Base-by-base conservation (phyloP, 1,139 yeast genomes). In the Meyerozyma smithsonii region DNA sequence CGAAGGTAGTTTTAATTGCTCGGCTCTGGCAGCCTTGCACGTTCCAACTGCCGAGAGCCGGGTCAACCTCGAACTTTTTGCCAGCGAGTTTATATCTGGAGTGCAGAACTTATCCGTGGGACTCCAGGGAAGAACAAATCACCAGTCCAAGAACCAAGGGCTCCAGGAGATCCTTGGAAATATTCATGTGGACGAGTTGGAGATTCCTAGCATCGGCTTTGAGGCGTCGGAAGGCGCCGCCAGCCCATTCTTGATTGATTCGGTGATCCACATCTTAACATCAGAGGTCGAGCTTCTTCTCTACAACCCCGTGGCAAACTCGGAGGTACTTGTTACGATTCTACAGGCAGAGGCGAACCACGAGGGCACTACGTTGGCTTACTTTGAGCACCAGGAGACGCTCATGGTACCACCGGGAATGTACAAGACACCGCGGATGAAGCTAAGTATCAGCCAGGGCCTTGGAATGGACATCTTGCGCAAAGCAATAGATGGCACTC, bases 231-330 rank as follows among this genome's bases (percentile, higher is more conserved):
- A 18, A 43, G 46, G 28, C 19, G 42, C 28, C 19, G 30, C 48
- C 51, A 43, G 56, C 46, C 52, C 58, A 8, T 72, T 73, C 42
- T 50, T 77, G 7, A 40, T 71, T 3, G 72, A 66, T 6, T 64
- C 77, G 1, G 71, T 72, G 0, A 69, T 79, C 54, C 83, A 79
- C 54, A 46, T 79, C 3, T 54, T 78, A 48, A 61, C 71, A 1
- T 72, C 80, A 0, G 78, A 76, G 39, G 66, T 77, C 7, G 81
- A 77, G 46, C 49, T 78, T 38, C 66, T 69, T 1, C 58, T 78
- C 0, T 75, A 52, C 52, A 79, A 79, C 45, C 85, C 85, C 0
- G 48, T 79, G 1, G 42, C 48, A 10, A 77, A 79, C 46, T 52
- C 63, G 7, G 71, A 65, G 15, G 53, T 74, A 1, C 48, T 54